These are phyloP conservation scores for Petunia secreta DNA, from an alignment of 257 asterid species.

Conservation along the genomic window DNA sequence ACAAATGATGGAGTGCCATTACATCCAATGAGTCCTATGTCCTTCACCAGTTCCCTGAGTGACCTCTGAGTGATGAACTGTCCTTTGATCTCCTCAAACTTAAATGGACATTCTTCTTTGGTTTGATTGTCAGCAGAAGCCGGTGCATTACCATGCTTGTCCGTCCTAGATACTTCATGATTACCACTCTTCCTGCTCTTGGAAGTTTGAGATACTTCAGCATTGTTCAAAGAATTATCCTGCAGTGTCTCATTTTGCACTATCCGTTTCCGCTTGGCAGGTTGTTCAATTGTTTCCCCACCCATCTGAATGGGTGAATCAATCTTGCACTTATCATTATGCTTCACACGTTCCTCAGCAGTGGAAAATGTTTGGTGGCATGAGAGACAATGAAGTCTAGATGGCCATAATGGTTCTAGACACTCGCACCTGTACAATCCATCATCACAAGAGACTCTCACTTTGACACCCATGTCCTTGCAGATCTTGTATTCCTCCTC, in stretches of 20 bases:
- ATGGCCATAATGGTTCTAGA: constrained; percentile 75
- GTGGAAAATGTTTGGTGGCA: constrained; percentile 74
- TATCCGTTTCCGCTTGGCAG: constrained; percentile 49
- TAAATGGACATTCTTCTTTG: constrained; percentile 61
- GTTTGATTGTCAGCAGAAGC: constrained; percentile 36
- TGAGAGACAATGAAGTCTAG: constrained; percentile 66
- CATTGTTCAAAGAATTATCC: constrained; percentile 41
- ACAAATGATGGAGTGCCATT: constrained; percentile 63
- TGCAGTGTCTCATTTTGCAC: constrained; percentile 37
- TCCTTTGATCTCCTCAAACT: constrained; percentile 72
- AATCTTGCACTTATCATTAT: constrained; percentile 58
- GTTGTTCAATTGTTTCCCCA: constrained; percentile 47
- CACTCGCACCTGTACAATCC: constrained; percentile 74
- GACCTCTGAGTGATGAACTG: constrained; percentile 66
- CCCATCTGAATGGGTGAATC: constrained; percentile 42
- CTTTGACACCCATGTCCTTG: constrained; percentile 40
- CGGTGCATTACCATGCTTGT: constrained; percentile 46
- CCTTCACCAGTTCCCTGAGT: constrained; percentile 66
- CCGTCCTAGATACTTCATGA: constrained; percentile 41
- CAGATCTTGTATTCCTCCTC: constrained; percentile 34
- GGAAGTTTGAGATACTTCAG: constrained; percentile 41
- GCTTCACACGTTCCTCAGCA: constrained; percentile 56
- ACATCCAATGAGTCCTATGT: constrained; percentile 64
- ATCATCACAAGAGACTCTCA: constrained; percentile 36
- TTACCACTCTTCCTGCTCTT: constrained; percentile 45